These are phyloP conservation scores for Trypanosoma rangeli DNA, from an alignment of 208 protist genomes.

Conservation along the genomic window DNA sequence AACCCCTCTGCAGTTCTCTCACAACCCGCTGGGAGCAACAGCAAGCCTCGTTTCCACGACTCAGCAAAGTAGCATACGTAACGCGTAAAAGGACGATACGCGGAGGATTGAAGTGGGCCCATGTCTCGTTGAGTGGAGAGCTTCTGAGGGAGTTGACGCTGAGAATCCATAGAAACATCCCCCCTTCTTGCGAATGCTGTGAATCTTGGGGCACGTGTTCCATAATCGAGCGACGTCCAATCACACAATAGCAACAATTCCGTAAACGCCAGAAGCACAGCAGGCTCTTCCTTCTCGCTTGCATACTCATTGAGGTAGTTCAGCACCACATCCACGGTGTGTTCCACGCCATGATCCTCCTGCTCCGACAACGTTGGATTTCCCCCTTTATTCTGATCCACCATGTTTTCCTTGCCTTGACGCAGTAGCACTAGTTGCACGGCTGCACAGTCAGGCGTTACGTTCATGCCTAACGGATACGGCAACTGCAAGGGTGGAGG, in stretches of 20 bases:
- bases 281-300: slow-evolving; percentile 13
- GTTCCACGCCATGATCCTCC: not conserved
- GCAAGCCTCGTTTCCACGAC: slow-evolving; percentile 21
- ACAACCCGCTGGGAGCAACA: not conserved
- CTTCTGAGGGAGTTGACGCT: not conserved
- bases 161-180: not conserved
- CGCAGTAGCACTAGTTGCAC: slow-evolving; percentile 26
- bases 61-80: slow-evolving; percentile 15
- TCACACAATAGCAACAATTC: slow-evolving; percentile 32
- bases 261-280: slow-evolving; percentile 25
- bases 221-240: slow-evolving; percentile 21
- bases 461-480: not conserved
- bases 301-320: slow-evolving; percentile 28
- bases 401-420: slow-evolving; percentile 13
- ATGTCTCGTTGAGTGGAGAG: not conserved
- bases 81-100: slow-evolving; percentile 8
- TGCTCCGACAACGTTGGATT: not conserved
- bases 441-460: slow-evolving; percentile 17
- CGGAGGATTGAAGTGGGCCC: too few relatives aligned
- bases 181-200: not conserved
- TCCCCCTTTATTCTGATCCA: not conserved
- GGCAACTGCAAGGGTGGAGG: not conserved
- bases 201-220: slow-evolving; percentile 1
- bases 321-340: slow-evolving; percentile 9
- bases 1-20: slow-evolving; percentile 8